Evolutionary conservation across 108 stramenopile species (phyloP), one percentile per base, ranked within the genome.

Genomic region (Pseudonitzschia pungens): DNA sequence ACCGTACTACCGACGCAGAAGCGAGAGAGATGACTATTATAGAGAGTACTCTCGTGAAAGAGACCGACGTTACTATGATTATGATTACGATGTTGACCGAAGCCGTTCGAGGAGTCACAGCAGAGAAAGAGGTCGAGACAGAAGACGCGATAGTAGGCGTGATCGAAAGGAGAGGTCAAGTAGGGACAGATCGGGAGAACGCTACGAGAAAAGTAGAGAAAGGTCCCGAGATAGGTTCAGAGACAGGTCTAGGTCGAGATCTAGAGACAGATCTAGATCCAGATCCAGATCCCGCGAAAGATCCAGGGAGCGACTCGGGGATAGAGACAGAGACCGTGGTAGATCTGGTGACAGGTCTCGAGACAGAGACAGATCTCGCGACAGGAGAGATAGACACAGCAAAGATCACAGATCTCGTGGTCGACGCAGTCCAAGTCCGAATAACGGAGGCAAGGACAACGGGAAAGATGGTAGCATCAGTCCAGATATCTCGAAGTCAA

Each of bases 1-100:
- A 20, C 84, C 82, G 56, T 79, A 78, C 55, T 77, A 84, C 55
- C 69, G 73, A 40, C 74, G 83, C 10, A 76, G 81, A 65, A 81
- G 87, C 27, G 80, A 81, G 16, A 67, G 76, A 51, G 78, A 83
- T 27, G 70, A 66, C 42, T 68, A 77, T 40, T 21, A 80, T 32
- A 54, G 70, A 48, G 71, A 78, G 33, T 68, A 75, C 57, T 68
- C 59, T 57, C 64, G 76, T 27, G 72, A 77, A 52, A 56, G 72
- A 32, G 70, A 75, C 28, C 32, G 77, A 24, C 77, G 77, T n/a
- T 68, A 77, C 66, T 63, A 67, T 42, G 33, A 50, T 58, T 45
- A 66, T 65, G 73, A 73, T 24, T 73, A 75, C 51, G 74, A 79
- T 57, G 55, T 76, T 57, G 63, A 24, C 2, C n/a, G 79, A 42